Conservation (phyloP, 345 rosid genomes). For the Syzygium aromaticum region DNA sequence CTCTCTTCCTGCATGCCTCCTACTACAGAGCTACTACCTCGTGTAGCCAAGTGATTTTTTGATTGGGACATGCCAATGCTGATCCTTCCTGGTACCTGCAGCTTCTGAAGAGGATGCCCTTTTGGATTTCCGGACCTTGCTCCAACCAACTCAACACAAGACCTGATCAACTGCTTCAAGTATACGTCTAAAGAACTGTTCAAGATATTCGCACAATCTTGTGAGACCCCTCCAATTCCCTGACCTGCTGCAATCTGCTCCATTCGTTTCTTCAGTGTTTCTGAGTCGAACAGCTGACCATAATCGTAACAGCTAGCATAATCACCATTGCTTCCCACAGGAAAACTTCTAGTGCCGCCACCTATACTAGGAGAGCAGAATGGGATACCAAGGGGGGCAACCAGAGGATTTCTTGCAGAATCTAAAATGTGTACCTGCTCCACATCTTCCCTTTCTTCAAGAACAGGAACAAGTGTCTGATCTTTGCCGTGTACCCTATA, state of each 20-base stretch:
- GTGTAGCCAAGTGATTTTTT: slow-evolving; percentile 50
- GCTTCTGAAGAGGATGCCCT: slow-evolving; percentile 28
- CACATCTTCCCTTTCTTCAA: slow-evolving; percentile 5
- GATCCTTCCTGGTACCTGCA: slow-evolving; percentile 40
- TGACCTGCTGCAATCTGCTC: slow-evolving; percentile 2
- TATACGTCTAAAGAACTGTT: slow-evolving; percentile 5
- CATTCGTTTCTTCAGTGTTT: slow-evolving; percentile 3
- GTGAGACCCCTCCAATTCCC: slow-evolving; percentile 18
- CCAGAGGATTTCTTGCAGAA: neutral
- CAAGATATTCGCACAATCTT: slow-evolving; percentile 6
- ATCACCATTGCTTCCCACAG: neutral
- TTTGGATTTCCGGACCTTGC: neutral
- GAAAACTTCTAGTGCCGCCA: neutral
- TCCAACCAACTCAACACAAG: slow-evolving; percentile 3
- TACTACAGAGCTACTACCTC: slow-evolving; percentile 11
- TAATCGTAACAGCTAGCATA: neutral
- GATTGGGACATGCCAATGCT: slow-evolving; percentile 43
- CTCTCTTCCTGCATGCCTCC: slow-evolving; percentile 14
- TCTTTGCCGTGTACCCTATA: slow-evolving; percentile 23
- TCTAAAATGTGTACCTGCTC: neutral
- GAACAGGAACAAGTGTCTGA: slow-evolving; percentile 10
- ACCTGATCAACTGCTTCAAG: slow-evolving; percentile 7
- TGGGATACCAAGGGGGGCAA: slow-evolving; percentile 2
- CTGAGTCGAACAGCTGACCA: slow-evolving; percentile 6
- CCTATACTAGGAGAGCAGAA: slow-evolving; percentile 46